Evolutionary conservation across 495 filamentous ascomycete genomes (phyloP).

Genomic region (Darksidea phi): DNA sequence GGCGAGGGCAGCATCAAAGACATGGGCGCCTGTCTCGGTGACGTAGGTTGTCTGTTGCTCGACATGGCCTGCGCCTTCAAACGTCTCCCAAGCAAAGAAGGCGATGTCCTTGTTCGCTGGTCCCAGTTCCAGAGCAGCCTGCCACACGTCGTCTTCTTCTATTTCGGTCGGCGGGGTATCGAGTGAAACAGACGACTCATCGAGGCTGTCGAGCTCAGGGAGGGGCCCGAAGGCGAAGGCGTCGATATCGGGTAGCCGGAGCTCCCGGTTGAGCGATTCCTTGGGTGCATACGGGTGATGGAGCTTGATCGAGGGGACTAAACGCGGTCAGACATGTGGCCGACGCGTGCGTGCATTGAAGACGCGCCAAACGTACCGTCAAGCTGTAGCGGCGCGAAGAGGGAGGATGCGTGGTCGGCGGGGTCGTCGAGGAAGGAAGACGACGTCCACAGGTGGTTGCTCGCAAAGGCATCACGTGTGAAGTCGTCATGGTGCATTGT

Average conservation of each 20-base stretch:
- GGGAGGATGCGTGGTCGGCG: slow-evolving; percentile 15
- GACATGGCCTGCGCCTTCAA: slow-evolving; percentile 46
- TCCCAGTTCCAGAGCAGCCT: slow-evolving; percentile 34
- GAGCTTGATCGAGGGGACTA: slow-evolving; percentile 37
- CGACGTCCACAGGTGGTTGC: slow-evolving; percentile 23
- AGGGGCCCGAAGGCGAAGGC: slow-evolving; percentile 37
- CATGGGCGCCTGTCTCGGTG: slow-evolving; percentile 69
- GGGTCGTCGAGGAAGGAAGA: slow-evolving; percentile 27
- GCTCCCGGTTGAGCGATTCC: slow-evolving; percentile 32
- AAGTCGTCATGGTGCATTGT: slow-evolving; percentile 23
- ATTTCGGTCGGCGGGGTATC: slow-evolving; percentile 7
- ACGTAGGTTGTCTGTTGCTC: slow-evolving; percentile 62
- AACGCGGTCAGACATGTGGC: slow-evolving; percentile 10
- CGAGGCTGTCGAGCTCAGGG: slow-evolving; percentile 28
- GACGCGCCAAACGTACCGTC: slow-evolving; percentile 33
- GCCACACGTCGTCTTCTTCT: slow-evolving; percentile 40
- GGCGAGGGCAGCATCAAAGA: slow-evolving; percentile 63
- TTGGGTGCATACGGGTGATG: slow-evolving; percentile 41
- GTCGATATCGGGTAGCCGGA: slow-evolving; percentile 37
- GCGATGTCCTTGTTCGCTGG: slow-evolving; percentile 53
- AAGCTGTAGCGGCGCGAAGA: slow-evolving; percentile 33
- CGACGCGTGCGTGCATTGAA: slow-evolving; percentile 26
- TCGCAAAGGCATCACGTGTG: slow-evolving; percentile 22
- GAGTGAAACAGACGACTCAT: slow-evolving; percentile 27
- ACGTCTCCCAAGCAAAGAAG: slow-evolving; percentile 64